Conservation (phyloP, 1,284 basidiomycete species). For the Coriolopsis trogii region DNA sequence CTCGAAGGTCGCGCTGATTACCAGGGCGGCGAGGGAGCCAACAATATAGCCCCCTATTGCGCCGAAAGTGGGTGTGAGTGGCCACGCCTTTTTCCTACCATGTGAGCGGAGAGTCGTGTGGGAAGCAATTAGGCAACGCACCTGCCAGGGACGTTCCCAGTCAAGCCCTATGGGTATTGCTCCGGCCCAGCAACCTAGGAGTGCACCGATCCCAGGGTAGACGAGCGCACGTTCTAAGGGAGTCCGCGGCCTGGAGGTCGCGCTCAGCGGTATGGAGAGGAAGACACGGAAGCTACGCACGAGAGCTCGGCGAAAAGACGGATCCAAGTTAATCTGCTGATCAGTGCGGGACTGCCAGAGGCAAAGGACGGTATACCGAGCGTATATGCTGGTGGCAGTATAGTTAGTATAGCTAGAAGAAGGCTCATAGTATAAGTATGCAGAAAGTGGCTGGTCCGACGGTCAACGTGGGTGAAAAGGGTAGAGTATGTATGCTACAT, state of each 20-base stretch:
- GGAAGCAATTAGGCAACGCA: slow-evolving; percentile 35
- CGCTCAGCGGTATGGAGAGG: background rate
- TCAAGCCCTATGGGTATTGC: slow-evolving; percentile 86
- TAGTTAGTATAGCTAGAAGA: slow-evolving; percentile 67
- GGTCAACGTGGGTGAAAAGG: background rate
- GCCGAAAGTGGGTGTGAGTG: slow-evolving; percentile 74
- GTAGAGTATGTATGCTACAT: slow-evolving; percentile 28
- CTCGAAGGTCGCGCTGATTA: slow-evolving; percentile 46
- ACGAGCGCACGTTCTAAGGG: slow-evolving; percentile 76
- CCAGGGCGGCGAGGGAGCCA: slow-evolving; percentile 61
- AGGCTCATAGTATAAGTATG: slow-evolving; percentile 73
- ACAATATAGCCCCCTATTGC: slow-evolving; percentile 70
- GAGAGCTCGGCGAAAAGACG: slow-evolving; percentile 79
- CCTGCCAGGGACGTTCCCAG: slow-evolving; percentile 97
- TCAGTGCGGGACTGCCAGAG: slow-evolving; percentile 40
- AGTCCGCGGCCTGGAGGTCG: slow-evolving; percentile 54
- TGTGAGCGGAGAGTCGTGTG: background rate
- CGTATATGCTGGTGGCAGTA: slow-evolving; percentile 71
- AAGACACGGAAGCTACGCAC: slow-evolving; percentile 49
- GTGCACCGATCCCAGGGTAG: slow-evolving; percentile 77
- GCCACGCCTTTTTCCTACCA: slow-evolving; percentile 65
- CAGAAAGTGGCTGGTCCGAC: slow-evolving; percentile 43
- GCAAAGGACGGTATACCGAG: slow-evolving; percentile 64
- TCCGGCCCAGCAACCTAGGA: slow-evolving; percentile 80
- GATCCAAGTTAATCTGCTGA: slow-evolving; percentile 65